Percentiles rank a stretch among this genome's conserved stretches.
Evolutionary conservation across 2,329 filamentous ascomycete genomes (phyloP).

Genomic region (Teratosphaeria nubilosa): DNA sequence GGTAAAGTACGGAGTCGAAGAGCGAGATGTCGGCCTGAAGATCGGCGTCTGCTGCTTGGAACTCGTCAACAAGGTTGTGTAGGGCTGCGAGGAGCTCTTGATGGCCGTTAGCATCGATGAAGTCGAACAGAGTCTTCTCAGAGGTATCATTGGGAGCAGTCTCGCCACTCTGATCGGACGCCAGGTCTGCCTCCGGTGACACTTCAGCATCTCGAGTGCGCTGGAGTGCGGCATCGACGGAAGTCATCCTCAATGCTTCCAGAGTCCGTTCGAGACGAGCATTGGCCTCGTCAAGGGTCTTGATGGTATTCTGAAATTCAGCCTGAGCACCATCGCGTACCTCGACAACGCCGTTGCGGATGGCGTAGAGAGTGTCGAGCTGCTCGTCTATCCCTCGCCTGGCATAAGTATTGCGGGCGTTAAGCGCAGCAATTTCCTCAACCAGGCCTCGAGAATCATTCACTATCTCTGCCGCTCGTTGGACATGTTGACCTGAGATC

Average conservation of each 20-base stretch:
- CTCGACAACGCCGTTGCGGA: slow-evolving; percentile 33
- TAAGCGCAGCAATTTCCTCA: slow-evolving; percentile 67
- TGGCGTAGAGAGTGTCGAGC: slow-evolving; percentile 32
- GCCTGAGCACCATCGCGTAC: slow-evolving; percentile 32
- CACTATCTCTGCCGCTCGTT: slow-evolving; percentile 78
- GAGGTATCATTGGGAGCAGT: slow-evolving; percentile 17
- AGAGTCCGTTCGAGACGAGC: slow-evolving; percentile 56
- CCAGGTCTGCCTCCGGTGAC: not conserved
- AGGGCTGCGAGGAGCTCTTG: slow-evolving; percentile 55
- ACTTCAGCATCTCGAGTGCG: slow-evolving; percentile 31
- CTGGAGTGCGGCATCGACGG: slow-evolving; percentile 54
- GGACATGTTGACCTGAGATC: slow-evolving; percentile 70
- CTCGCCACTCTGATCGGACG: slow-evolving; percentile 26
- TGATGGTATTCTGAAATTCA: slow-evolving; percentile 33
- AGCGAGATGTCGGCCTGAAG: slow-evolving; percentile 46
- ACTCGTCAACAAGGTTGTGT: slow-evolving; percentile 59
- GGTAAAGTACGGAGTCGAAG: slow-evolving; percentile 64
- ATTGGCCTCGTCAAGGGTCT: slow-evolving; percentile 54
- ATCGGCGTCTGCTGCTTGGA: slow-evolving; percentile 57
- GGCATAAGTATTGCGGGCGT: slow-evolving; percentile 38
- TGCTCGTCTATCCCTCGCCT: slow-evolving; percentile 34
- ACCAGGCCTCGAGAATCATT: slow-evolving; percentile 63
- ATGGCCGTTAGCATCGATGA: slow-evolving; percentile 64
- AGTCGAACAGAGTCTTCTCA: slow-evolving; percentile 58
- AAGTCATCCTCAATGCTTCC: slow-evolving; percentile 51